Percentiles rank a stretch among this genome's conserved stretches.
These are phyloP conservation scores for Erythrobasidium yunnanense DNA, from an alignment of 768 basidiomycete genomes.

Conservation along the genomic window DNA sequence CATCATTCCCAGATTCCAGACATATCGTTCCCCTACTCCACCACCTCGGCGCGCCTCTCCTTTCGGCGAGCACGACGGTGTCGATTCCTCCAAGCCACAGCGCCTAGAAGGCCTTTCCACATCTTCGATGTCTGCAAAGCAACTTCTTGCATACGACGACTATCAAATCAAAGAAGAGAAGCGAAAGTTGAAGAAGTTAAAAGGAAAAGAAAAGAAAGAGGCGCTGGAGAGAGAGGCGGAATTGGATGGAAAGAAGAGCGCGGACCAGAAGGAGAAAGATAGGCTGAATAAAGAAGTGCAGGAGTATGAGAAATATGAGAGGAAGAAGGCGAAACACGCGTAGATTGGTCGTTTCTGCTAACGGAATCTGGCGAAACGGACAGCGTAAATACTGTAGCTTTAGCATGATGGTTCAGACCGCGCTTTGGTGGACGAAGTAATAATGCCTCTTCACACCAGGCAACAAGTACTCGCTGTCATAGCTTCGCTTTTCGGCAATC, in stretches of 20 bases:
- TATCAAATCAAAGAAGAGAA: constrained; percentile 15
- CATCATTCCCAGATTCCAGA: constrained; percentile 22
- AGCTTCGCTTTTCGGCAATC: too few species aligned
- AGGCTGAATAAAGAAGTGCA: constrained; percentile 11
- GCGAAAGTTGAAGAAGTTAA: constrained; percentile 16
- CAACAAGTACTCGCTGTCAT: too few species aligned
- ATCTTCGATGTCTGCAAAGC: neutral
- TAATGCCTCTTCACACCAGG: too few species aligned
- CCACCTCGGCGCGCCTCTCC: neutral
- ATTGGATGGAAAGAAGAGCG: neutral
- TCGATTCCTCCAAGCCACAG: neutral
- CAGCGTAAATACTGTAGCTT: too few species aligned
- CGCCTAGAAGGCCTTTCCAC: constrained; percentile 15
- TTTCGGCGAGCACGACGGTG: neutral
- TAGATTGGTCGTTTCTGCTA: too few species aligned
- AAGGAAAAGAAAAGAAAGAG: constrained; percentile 23
- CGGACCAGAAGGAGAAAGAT: constrained; percentile 15
- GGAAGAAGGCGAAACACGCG: constrained; percentile 22
- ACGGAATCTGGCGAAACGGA: too few species aligned
- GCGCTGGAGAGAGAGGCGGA: neutral
- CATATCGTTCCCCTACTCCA: constrained; percentile 15
- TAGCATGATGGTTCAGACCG: too few species aligned
- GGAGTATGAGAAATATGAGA: constrained; percentile 23
- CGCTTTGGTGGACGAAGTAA: too few species aligned
- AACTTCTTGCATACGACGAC: constrained; percentile 7